Evolutionary conservation across 164 flowering plant genomes (phyloP), one percentile per base, ranked within the genome.

Genomic region (Umbilicus rupestris): DNA sequence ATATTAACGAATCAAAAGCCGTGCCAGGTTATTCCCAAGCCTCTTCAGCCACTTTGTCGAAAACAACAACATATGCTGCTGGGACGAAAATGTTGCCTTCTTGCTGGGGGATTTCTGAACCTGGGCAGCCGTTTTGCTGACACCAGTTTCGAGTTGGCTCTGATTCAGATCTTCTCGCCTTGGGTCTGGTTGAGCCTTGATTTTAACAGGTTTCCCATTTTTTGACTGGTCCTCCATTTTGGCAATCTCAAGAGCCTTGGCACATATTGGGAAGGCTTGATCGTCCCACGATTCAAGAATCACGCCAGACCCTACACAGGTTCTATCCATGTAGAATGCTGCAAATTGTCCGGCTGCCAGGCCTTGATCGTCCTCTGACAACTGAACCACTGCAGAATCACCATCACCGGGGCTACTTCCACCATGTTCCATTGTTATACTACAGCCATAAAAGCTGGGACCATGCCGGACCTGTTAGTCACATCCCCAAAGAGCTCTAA

Each of bases 291-390:
- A 87, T 63, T 94, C 97, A 78, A 91, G 74, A 62, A 94, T 94
- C 35, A 94, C 76, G 6, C 97, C 99, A 42, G 99, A 89, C 20
- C 99, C 99, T 33, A 91, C 70, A 77, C 99, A 94, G 12, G 77
- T 74, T 22, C 59, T 77, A 66, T 68, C 84, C 58, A 72, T 69
- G 72, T 89, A 94, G 78, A 94, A 91, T 49, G 97, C 97, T 10
- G 97, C 81, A 74, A 87, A 91, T 76, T 91, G 99, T 46, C 99
- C 99, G 19, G 97, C 95, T 68, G 97, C 99, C 45, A 91, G 80
- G 62, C 99, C 97, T 74, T 94, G 99, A 75, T 94, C 97, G 52
- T 91, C 97, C 72, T 83, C 84, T 17, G 79, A 76, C 70, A 94
- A 72, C 46, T 78, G 81, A 59, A 94, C 96, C 52, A 81, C 76